Percentiles rank a stretch among this genome's conserved stretches.
These are phyloP conservation scores for Apiotrichum gracile DNA, from an alignment of 1,284 basidiomycete genomes.

Conservation along the genomic window DNA sequence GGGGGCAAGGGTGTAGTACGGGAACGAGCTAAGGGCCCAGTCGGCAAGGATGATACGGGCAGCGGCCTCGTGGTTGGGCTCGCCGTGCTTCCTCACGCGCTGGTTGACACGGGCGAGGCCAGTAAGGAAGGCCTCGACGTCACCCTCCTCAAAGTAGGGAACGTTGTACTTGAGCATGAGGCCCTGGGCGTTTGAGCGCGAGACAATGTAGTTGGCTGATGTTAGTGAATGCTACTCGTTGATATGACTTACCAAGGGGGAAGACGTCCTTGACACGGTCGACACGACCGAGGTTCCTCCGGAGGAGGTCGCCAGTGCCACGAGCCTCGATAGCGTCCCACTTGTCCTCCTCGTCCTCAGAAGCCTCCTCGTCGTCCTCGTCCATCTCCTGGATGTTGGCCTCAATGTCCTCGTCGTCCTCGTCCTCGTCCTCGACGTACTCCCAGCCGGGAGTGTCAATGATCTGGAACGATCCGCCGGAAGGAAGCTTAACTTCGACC, in stretches of 20 bases:
- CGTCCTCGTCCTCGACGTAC: conserved; percentile 50
- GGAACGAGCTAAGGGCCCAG: conserved; percentile 76
- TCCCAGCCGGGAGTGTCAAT: conserved; percentile 82
- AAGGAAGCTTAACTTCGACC: conserved; percentile 50
- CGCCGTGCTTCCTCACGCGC: conserved; percentile 76
- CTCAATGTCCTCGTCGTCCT: conserved; percentile 25
- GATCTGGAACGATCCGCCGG: conserved; percentile 54
- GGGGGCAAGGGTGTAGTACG: conserved; percentile 67
- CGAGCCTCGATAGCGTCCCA: conserved; percentile 49
- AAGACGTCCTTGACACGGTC: conserved; percentile 82
- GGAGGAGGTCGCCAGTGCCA: conserved; percentile 63
- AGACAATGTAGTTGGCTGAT: conserved; percentile 67
- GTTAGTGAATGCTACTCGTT: background rate
- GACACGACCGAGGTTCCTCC: conserved; percentile 76
- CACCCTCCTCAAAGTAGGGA: conserved; percentile 71
- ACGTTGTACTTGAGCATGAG: conserved; percentile 82
- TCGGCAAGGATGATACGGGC: conserved; percentile 80
- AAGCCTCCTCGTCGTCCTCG: conserved; percentile 44
- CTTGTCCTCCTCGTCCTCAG: conserved; percentile 38
- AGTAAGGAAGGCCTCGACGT: conserved; percentile 70
- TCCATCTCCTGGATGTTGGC: conserved; percentile 22
- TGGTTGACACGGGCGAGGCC: conserved; percentile 73
- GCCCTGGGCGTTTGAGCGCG: conserved; percentile 68
- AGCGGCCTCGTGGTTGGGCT: conserved; percentile 71
- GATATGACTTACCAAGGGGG: conserved; percentile 57